Conservation (phyloP, 768 basidiomycete species). For the Trametopsis cervina region DNA sequence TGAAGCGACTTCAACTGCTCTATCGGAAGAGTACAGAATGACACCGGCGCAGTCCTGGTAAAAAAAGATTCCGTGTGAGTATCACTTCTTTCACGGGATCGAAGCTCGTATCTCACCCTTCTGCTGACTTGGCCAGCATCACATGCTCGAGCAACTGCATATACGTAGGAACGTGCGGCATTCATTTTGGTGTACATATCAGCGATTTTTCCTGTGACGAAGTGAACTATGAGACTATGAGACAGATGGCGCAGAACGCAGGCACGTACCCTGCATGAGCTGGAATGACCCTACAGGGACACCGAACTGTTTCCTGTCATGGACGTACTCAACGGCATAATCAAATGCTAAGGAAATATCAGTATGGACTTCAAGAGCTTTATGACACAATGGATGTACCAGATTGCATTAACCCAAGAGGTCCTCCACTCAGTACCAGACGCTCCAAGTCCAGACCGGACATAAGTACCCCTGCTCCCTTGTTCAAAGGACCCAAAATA, state of each 20-base stretch:
- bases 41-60: constrained; percentile 89
- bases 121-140: constrained; percentile 75
- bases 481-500: constrained; percentile 72
- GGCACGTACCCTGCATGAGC: constrained; percentile 79
- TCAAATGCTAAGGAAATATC: constrained; percentile 60
- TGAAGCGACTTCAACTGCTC: constrained; percentile 82
- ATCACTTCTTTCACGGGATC: neutral
- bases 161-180: constrained; percentile 85
- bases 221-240: constrained; percentile 13
- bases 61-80: neutral
- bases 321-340: constrained; percentile 81
- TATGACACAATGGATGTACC: constrained; percentile 4
- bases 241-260: constrained; percentile 7
- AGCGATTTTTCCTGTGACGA: constrained; percentile 63
- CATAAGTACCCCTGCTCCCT: constrained; percentile 87
- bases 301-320: constrained; percentile 89
- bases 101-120: constrained; percentile 50
- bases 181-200: constrained; percentile 95
- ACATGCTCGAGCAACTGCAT: constrained; percentile 87
- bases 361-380: neutral
- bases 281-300: constrained; percentile 87
- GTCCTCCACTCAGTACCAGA: constrained; percentile 87
- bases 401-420: constrained; percentile 89
- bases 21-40: constrained; percentile 89
- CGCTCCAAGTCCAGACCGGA: constrained; percentile 90